Conservation (phyloP, 176 grass and related monocot genomes). For the Ensete ventricosum region DNA sequence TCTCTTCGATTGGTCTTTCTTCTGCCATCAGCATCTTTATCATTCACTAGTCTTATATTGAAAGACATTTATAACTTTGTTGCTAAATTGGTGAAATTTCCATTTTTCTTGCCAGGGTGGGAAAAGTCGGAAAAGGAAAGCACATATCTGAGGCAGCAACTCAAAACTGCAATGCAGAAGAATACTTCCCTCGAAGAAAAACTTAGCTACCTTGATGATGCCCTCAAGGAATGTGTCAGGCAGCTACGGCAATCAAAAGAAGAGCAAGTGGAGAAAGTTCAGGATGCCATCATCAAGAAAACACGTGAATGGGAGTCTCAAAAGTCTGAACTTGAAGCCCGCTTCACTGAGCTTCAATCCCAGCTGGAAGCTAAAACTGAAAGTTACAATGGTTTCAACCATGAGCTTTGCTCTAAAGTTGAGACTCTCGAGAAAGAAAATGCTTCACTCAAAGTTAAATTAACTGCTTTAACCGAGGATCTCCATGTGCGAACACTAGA, state of each 20-base stretch:
- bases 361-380: conserved; percentile 11
- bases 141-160: conserved; percentile 5
- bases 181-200: conserved; percentile 10
- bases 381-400: background rate
- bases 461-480: conserved; percentile 1
- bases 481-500: conserved; percentile 5
- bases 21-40: too few relatives aligned
- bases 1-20: too few relatives aligned
- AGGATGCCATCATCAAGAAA: conserved; percentile 10
- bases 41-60: too few relatives aligned
- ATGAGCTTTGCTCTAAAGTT: conserved; percentile 1
- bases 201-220: conserved; percentile 17
- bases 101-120: background rate
- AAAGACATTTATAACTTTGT: too few relatives aligned
- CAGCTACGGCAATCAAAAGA: conserved; percentile 9
- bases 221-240: conserved; percentile 14
- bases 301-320: background rate
- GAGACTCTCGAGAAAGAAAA: conserved; percentile 9
- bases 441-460: conserved; percentile 8
- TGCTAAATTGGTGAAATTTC: background rate
- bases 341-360: background rate
- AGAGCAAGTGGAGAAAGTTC: background rate
- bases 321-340: conserved; percentile 1
- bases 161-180: conserved; percentile 7
- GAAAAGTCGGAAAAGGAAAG: conserved; percentile 12